Percentiles rank a stretch among this genome's conserved stretches.
phyloP scores from a whole-genome alignment of 805 yeast species.

The Phaffomyces opuntiae region DNA sequence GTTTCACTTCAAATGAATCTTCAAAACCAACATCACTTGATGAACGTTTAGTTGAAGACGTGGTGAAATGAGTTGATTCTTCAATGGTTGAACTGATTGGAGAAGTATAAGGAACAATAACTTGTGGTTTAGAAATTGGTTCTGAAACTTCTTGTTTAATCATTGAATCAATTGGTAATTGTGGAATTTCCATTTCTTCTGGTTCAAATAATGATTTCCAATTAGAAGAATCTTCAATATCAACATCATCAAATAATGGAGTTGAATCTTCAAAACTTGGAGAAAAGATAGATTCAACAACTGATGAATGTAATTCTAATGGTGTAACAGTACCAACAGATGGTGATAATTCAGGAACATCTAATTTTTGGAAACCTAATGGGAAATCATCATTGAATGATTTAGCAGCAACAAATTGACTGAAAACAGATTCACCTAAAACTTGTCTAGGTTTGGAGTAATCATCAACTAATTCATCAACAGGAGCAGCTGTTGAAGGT shows the following conservation, averaged over 20 bases:
- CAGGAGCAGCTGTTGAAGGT: constrained; percentile 6
- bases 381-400: constrained; percentile 14
- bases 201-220: constrained; percentile 61
- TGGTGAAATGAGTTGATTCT: constrained; percentile 2
- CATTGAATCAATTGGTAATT: constrained; percentile 18
- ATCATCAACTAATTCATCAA: constrained; percentile 1
- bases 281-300: constrained; percentile 48
- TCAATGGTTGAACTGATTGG: constrained; percentile 1
- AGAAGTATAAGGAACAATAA: constrained; percentile 1
- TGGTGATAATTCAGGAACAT: constrained; percentile 20
- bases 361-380: constrained; percentile 18
- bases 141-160: not conserved
- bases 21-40: constrained; percentile 21
- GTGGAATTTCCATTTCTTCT: constrained; percentile 22
- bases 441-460: constrained; percentile 21
- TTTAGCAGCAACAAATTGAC: constrained; percentile 19
- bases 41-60: constrained; percentile 14
- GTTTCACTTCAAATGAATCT: constrained; percentile 8
- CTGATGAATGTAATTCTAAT: constrained; percentile 49
- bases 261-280: constrained; percentile 44
- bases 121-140: not conserved
- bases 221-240: constrained; percentile 30
- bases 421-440: constrained; percentile 24
- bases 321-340: constrained; percentile 36
- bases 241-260: constrained; percentile 45